Base-by-base conservation (phyloP, 805 yeast genomes). In the Metschnikowia aberdeeniae region DNA sequence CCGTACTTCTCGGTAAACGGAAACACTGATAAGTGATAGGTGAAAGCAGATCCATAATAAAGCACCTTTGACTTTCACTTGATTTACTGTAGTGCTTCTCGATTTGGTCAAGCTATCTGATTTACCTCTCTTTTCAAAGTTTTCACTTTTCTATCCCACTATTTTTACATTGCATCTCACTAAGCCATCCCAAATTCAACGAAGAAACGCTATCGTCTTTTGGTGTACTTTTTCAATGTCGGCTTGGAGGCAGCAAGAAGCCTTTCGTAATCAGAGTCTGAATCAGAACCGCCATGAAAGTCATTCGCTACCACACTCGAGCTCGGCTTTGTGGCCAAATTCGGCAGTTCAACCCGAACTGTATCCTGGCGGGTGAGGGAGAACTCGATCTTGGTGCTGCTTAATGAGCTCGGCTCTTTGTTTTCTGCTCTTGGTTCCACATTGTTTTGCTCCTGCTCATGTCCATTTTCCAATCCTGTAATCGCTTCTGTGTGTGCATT, bases 191-290 rank as follows among this genome's bases (percentile, higher is more conserved):
- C 17, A 17, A 17, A 17, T 17, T 17, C 17, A 17, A 17, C 17
- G 17, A 17, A 3, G 17, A 17, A 17, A 17, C 22, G 6, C 14
- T 14, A 32, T 8, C 46, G 47, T 22, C 46, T 42, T 31, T 44
- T 47, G 37, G 32, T 36, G 43, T 53, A 53, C 45, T 42, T 51
- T 41, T 38, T 51, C 14, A 52, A 28, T 9, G 43, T 36, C 1
- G 54, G 43, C 19, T 42, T 47, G 10, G 45, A 41, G 0, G 49
- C 42, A 0, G 50, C 54, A 20, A 54, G 44, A 11, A 54, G 56
- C 29, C 48, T 34, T 36, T 54, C 58, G 38, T 43, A 45, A 37
- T 54, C 58, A 1, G 54, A 51, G 35, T 54, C 57, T 26, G 50
- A 46, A 26, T 51, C 55, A 1, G 52, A 36, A 38, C 46, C 54